Evolutionary conservation across 2,329 filamentous ascomycete genomes (phyloP).

Genomic region (Epichloe bromicola): DNA sequence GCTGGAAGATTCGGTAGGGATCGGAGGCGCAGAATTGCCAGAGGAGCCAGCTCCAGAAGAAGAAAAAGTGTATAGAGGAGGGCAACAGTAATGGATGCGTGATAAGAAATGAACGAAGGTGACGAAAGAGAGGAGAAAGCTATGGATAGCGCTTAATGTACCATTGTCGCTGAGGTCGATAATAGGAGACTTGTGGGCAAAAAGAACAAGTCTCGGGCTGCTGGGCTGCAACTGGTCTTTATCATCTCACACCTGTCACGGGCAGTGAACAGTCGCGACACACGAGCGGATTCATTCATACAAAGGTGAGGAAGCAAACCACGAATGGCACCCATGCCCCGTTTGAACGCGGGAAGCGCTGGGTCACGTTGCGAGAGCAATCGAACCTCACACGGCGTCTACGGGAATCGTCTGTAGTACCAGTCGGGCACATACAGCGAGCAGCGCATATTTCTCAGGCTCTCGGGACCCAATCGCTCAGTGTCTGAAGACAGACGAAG

Average conservation of each 20-base stretch:
- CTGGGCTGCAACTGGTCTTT: not conserved
- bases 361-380: not conserved
- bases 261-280: constrained; percentile 2
- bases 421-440: not conserved
- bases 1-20: not conserved
- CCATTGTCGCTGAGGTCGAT: constrained; percentile 1
- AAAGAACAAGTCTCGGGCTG: not conserved
- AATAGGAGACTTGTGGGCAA: constrained; percentile 1
- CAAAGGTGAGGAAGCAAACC: constrained; percentile 1
- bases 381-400: not conserved
- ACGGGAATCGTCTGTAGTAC: not conserved
- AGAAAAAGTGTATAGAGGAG: not conserved
- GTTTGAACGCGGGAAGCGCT: not conserved
- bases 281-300: not conserved
- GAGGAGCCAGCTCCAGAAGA: not conserved
- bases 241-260: not conserved
- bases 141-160: not conserved
- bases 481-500: not conserved
- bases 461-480: not conserved
- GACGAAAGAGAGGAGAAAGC: not conserved
- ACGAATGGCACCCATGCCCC: not conserved
- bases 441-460: not conserved
- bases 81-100: not conserved
- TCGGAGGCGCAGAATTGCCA: not conserved
- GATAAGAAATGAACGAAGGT: not conserved